phyloP scores from a whole-genome alignment of 2,329 filamentous ascomycete genomes.

The Lizonia empirigonia region DNA sequence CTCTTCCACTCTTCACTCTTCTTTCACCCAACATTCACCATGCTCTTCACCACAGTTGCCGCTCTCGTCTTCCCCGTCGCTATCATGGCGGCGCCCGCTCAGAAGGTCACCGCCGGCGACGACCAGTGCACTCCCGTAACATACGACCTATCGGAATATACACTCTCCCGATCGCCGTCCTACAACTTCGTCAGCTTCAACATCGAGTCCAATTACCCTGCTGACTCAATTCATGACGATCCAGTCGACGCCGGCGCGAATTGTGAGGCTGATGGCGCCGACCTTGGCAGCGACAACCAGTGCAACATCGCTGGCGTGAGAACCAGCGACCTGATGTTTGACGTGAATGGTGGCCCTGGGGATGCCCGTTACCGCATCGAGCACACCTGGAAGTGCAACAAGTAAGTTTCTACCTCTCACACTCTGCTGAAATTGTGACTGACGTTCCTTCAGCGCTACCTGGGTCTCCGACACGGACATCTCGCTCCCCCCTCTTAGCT shows the following conservation, averaged over 20 bases:
- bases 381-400: slow-evolving; percentile 38
- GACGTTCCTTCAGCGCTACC: slow-evolving; percentile 10
- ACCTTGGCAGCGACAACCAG: slow-evolving; percentile 28
- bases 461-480: slow-evolving; percentile 31
- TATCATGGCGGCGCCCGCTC: slow-evolving; percentile 23
- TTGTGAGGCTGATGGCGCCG: slow-evolving; percentile 25
- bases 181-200: slow-evolving; percentile 30
- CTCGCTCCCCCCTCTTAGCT: slow-evolving; percentile 18
- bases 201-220: slow-evolving; percentile 30
- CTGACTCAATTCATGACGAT: slow-evolving; percentile 25
- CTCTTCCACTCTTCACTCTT: neutral
- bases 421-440: neutral
- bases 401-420: slow-evolving; percentile 22
- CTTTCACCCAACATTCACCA: slow-evolving; percentile 13
- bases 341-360: slow-evolving; percentile 25
- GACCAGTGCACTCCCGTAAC: slow-evolving; percentile 28
- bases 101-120: slow-evolving; percentile 12
- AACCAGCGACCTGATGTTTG: slow-evolving; percentile 28
- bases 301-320: slow-evolving; percentile 26
- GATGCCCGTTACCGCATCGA: slow-evolving; percentile 32
- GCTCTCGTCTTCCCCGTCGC: slow-evolving; percentile 26
- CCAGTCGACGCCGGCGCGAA: slow-evolving; percentile 19
- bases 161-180: slow-evolving; percentile 18
- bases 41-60: slow-evolving; percentile 19
- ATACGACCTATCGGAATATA: slow-evolving; percentile 37